Base-by-base conservation (phyloP, 345 rosid species). In the Moricandia arvensis region DNA sequence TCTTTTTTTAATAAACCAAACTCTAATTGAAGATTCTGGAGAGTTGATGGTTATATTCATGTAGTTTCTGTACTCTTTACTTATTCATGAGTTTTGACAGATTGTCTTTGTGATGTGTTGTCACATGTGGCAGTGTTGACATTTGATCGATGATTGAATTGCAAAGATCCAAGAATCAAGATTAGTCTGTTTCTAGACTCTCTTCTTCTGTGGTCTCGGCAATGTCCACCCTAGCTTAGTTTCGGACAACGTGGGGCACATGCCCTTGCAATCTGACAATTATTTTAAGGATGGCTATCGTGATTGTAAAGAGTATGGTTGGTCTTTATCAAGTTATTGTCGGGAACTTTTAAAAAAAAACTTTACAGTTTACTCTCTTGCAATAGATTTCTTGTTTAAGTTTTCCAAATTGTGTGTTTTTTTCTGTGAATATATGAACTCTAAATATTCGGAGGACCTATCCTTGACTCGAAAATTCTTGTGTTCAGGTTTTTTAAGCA, bases 211-310 rank as follows among this genome's bases (percentile, higher is more conserved):
- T 70, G 75, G 71, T 63, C 59, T 76, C 75, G 71, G 53, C 58
- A 4, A 54, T 76, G 80, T 76, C 75, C 75, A 76, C 80, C 55
- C 34, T 76, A 18, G 60, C 75, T 51, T 66, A 76, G 75, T 76
- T 76, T 76, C 66, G 71, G 80, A 70, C 80, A 76, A 63, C 71
- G 80, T 76, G 80, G 80, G 75, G 55, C 75, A 76, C 80, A 76
- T 76, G 75, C 80, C 80, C 66, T 76, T 75, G 21, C 75, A 69
- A 76, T 69, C 80, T 71, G 59, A 70, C 71, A 18, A 63, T 31
- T 70, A 41, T 69, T 71, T 70, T 63, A 45, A 70, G 71, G 75
- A 43, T 70, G 10, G 74, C 16, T 37, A 63, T 24, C 34, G 31
- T 21, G 71, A 55, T 41, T 33, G 75, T 54, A 54, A 54, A 37